Conservation (phyloP, 1,284 basidiomycete species). For the Earliella scabrosa region DNA sequence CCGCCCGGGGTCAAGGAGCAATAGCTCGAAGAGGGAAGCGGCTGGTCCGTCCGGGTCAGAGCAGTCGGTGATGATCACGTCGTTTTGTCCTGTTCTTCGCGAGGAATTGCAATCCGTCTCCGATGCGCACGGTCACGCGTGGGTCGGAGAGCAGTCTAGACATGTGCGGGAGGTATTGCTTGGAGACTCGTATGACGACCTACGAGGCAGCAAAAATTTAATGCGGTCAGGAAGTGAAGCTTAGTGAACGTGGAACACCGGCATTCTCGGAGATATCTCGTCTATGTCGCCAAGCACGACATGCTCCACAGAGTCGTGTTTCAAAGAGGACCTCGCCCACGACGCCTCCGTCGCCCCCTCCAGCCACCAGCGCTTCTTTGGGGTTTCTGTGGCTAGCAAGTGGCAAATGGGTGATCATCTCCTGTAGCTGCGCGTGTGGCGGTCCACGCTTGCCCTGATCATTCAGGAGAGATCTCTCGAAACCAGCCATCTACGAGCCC, state of each 20-base stretch:
- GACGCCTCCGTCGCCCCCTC: constrained; percentile 95
- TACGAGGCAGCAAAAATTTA: constrained; percentile 31
- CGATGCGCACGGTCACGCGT: too few relatives aligned
- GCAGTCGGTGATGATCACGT: constrained; percentile 98
- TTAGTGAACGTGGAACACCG: too few relatives aligned
- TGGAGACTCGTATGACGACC: constrained; percentile 95
- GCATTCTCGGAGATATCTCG: constrained; percentile 63
- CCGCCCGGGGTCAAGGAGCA: constrained; percentile 80
- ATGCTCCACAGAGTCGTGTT: constrained; percentile 89
- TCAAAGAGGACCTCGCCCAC: constrained; percentile 96
- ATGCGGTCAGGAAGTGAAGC: not conserved
- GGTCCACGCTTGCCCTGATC: constrained; percentile 97
- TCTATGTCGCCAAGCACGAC: constrained; percentile 99
- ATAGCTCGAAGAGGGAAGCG: constrained; percentile 94
- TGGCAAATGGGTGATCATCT: constrained; percentile 98
- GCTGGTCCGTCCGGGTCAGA: constrained; percentile 98
- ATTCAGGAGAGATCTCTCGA: constrained; percentile 93
- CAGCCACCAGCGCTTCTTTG: constrained; percentile 93
- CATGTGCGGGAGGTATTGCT: constrained; percentile 93
- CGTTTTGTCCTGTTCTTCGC: constrained; percentile 84
- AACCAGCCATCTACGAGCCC: constrained; percentile 83
- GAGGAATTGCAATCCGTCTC: constrained; percentile 63
- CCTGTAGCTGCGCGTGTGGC: constrained; percentile 73
- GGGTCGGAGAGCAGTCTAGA: constrained; percentile 64
- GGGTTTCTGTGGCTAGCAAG: constrained; percentile 77